Percentiles rank a stretch among this genome's conserved stretches.
Conservation (phyloP, 768 basidiomycete species). For the Phlebiopsis gigantea region DNA sequence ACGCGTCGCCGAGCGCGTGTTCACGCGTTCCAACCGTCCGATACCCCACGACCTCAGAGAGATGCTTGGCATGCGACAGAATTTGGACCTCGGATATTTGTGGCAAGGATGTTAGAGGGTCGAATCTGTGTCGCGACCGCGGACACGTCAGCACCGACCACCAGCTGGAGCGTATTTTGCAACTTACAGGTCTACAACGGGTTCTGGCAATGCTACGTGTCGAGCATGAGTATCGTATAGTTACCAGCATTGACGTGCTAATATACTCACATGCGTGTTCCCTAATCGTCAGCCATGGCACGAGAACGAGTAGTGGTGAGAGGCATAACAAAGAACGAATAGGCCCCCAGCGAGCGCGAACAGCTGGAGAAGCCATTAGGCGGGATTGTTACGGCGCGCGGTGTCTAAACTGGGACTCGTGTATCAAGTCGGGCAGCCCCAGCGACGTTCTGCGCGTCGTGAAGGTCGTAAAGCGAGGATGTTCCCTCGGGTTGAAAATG, state of each 20-base stretch:
- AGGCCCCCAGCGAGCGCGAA: constrained; percentile 45
- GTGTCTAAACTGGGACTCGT: not conserved
- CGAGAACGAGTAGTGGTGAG: constrained; percentile 47
- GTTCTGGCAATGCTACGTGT: constrained; percentile 48
- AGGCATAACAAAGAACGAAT: constrained; percentile 51
- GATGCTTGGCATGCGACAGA: constrained; percentile 53
- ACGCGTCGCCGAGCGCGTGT: constrained; percentile 79
- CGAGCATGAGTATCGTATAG: not conserved
- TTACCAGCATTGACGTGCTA: not conserved
- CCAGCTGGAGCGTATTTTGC: not conserved
- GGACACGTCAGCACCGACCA: not conserved
- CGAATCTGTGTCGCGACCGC: constrained; percentile 17
- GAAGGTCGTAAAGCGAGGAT: too few species aligned
- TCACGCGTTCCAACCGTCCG: constrained; percentile 89
- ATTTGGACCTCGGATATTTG: constrained; percentile 72
- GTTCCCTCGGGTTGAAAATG: too few species aligned
- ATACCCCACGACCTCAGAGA: constrained; percentile 86
- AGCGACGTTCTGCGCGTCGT: too few species aligned
- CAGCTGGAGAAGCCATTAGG: constrained; percentile 5
- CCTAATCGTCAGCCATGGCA: constrained; percentile 45
- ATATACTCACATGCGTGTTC: constrained; percentile 33
- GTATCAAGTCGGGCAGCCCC: not conserved
- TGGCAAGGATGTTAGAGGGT: constrained; percentile 53
- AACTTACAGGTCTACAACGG: constrained; percentile 45
- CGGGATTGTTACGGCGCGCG: not conserved